Evolutionary conservation across 1,139 yeast genomes (phyloP).

Genomic region (Kodamaea sp.): DNA sequence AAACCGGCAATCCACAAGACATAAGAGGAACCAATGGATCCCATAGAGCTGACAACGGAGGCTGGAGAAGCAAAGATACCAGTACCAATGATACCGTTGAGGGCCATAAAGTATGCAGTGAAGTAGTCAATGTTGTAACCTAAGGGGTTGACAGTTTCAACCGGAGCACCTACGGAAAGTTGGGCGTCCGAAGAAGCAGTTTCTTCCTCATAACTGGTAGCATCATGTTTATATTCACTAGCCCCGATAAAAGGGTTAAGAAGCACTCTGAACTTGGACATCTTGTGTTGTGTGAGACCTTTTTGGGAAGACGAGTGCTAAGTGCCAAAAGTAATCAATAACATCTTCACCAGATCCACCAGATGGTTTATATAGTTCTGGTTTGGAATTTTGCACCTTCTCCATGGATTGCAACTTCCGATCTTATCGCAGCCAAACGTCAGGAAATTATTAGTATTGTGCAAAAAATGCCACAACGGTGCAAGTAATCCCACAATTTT

Average conservation of each 20-base stretch:
- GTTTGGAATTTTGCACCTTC: no score
- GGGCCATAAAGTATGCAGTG: constrained; percentile 33
- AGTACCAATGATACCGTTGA: constrained; percentile 48
- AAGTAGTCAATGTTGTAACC: constrained; percentile 37
- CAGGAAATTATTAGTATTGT: no score
- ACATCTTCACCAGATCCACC: no score
- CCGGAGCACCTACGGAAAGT: constrained; percentile 36
- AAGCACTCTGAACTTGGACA: not conserved
- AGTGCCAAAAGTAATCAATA: no score
- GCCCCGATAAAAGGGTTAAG: not conserved
- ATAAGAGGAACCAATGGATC: constrained; percentile 46
- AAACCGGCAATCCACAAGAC: constrained; percentile 44
- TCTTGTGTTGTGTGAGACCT: not conserved
- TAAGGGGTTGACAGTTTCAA: constrained; percentile 38
- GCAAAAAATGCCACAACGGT: no score
- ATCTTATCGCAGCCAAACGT: no score
- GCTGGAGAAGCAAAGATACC: constrained; percentile 49
- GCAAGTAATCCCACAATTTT: no score
- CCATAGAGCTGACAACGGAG: constrained; percentile 34
- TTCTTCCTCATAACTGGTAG: not conserved
- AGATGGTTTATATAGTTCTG: no score
- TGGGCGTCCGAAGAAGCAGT: constrained; percentile 16
- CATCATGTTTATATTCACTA: not conserved
- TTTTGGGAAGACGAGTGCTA: no score
- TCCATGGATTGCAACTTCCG: no score